Base-by-base conservation (phyloP, 805 yeast species). In the Pichia gijzeniarum region DNA sequence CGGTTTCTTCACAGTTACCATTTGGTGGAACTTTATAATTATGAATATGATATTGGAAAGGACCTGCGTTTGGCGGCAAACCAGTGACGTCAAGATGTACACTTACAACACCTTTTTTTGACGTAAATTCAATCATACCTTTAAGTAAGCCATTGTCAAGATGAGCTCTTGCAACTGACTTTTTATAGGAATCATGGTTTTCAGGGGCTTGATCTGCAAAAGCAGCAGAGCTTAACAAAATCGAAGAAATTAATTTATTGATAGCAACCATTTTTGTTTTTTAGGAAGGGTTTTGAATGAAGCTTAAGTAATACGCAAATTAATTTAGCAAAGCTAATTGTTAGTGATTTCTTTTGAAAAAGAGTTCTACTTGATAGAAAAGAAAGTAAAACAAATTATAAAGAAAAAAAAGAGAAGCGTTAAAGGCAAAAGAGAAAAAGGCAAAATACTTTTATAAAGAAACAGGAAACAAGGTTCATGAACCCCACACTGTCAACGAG, bases 41-140 rank as follows among this genome's bases (percentile, higher is more conserved):
- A 56, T 83, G 87, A 48, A 83, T 77, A 57, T 83, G 89, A 60
- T 82, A 83, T 31, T 68, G 63, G 62, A 82, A 84, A 3, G 86
- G 82, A 12, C 89, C 89, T 19, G 81, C 82, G 37, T 67, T 67
- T 41, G 69, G 67, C 27, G 89, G 90, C 53, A 83, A 72, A 4
- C 85, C 85, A 19, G 86, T 77, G 55, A 81, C 68, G 60, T 82
- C 87, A 47, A 84, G 76, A 54, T 79, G 81, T 41, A 84, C 89
- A 52, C 77, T 72, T 18, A 82, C 81, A 2, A 73, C 64, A 44
- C 79, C 79, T 20, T 35, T 21, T 47, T 82, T 78, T n/a, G 80
- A 72, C 32, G 77, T 72, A 63, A 82, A 77, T 57, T 77, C 77
- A 58, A 82, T 64, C 52, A 73, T 65, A 54, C 87, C 85, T 52